A percentile compares a stretch with the other conserved stretches of the same genome.
These are phyloP conservation scores for Penstemon newberryi DNA, from an alignment of 257 asterid species.

Conservation along the genomic window DNA sequence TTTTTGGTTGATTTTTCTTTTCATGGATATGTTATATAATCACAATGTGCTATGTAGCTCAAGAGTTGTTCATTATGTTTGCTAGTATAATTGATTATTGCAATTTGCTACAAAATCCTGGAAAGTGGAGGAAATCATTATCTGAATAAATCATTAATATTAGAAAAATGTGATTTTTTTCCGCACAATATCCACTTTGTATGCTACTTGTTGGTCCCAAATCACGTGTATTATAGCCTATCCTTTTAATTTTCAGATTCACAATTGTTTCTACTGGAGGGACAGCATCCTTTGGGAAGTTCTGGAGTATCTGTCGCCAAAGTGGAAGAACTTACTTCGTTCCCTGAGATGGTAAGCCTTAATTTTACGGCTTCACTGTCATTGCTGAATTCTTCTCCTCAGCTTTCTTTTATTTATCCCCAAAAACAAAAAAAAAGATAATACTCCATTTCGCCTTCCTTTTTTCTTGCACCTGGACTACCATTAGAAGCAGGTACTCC, in stretches of 20 bases:
- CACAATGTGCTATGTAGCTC: not conserved
- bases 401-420: too few species aligned
- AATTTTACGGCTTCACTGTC: conserved; percentile 8
- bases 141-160: too few species aligned
- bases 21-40: not conserved
- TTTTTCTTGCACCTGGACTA: conserved; percentile 2
- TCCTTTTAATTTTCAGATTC: conserved; percentile 44
- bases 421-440: too few species aligned
- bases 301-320: conserved; percentile 82
- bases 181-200: not conserved
- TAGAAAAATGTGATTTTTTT: too few species aligned
- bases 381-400: too few species aligned
- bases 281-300: conserved; percentile 78
- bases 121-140: too few species aligned
- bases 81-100: too few species aligned
- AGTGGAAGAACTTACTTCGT: conserved; percentile 88
- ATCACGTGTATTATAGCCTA: too few species aligned
- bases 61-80: not conserved
- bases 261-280: conserved; percentile 98
- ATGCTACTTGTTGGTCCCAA: conserved; percentile 7
- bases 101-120: too few species aligned
- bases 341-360: conserved; percentile 85
- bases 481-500: not conserved
- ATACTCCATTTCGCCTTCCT: too few species aligned
- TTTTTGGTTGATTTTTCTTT: too few species aligned